Percentiles rank a stretch among this genome's conserved stretches.
These are phyloP conservation scores for Daldinia grandis DNA, from an alignment of 495 filamentous ascomycete species.

Conservation along the genomic window DNA sequence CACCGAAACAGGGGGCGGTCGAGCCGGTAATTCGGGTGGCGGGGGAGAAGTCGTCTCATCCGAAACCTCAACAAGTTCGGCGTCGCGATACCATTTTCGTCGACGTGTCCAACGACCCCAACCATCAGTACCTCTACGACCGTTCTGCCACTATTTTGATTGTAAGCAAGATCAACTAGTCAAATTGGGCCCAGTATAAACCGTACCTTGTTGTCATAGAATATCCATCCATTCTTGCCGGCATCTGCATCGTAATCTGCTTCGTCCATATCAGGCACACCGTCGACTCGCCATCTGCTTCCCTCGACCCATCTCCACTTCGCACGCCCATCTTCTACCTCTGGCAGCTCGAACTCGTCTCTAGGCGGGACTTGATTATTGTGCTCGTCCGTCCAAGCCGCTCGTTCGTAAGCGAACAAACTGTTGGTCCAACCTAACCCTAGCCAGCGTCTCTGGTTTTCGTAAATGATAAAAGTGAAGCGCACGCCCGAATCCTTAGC, in stretches of 20 bases:
- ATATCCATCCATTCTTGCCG: conserved; percentile 85
- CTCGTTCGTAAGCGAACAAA: conserved; percentile 86
- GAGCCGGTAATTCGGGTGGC: conserved; percentile 33
- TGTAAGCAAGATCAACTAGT: conserved; percentile 19
- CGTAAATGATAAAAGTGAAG: conserved; percentile 95
- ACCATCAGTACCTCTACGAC: conserved; percentile 84
- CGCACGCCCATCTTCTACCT: conserved; percentile 78
- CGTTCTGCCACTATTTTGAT: conserved; percentile 81
- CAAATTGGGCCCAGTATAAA: neutral
- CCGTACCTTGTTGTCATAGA: conserved; percentile 94
- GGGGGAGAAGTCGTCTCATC: conserved; percentile 43
- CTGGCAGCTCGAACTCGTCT: conserved; percentile 85
- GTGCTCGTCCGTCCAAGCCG: conserved; percentile 95
- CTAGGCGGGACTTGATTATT: conserved; percentile 79
- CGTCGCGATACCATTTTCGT: conserved; percentile 95
- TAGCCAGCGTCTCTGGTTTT: conserved; percentile 96
- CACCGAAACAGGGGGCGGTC: conserved; percentile 18
- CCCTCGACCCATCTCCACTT: conserved; percentile 89
- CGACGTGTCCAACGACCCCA: conserved; percentile 96
- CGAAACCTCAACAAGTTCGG: conserved; percentile 85
- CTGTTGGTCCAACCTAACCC: conserved; percentile 95
- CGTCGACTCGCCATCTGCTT: conserved; percentile 88
- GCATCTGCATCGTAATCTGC: conserved; percentile 63
- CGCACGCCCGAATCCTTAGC: conserved; percentile 75
- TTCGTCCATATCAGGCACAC: conserved; percentile 62